These are phyloP conservation scores for Podospora conica DNA, from an alignment of 495 filamentous ascomycete genomes.

Conservation along the genomic window DNA sequence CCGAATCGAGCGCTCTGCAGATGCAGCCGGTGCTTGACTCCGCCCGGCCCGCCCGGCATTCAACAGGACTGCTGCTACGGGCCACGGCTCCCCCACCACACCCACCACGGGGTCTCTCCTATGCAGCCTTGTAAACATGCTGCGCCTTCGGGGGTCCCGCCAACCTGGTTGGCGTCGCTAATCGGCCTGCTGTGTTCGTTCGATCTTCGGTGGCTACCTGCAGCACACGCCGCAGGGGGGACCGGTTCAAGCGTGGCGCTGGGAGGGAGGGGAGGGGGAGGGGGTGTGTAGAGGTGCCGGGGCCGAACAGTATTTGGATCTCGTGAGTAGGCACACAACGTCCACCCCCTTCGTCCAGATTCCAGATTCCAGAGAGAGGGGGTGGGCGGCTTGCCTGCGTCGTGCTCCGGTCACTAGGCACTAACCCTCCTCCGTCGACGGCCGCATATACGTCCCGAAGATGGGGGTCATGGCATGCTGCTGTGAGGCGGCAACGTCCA, in stretches of 20 bases:
- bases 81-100: background rate
- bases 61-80: background rate
- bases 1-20: conserved; percentile 11
- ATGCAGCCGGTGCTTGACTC: conserved; percentile 5
- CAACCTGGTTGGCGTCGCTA: conserved; percentile 10
- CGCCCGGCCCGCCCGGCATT: conserved; percentile 6
- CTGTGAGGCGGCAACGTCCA: background rate
- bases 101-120: background rate
- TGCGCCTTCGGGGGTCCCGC: conserved; percentile 1
- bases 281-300: background rate
- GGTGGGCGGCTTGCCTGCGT: background rate
- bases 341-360: background rate
- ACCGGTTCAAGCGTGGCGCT: background rate
- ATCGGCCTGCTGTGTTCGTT: conserved; percentile 2
- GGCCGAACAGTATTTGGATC: background rate
- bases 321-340: background rate
- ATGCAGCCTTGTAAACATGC: conserved; percentile 1
- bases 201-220: conserved; percentile 12
- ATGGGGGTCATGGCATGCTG: conserved; percentile 2
- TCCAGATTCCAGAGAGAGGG: background rate
- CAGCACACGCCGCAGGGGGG: background rate
- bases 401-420: background rate
- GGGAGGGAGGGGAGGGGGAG: background rate
- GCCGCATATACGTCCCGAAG: conserved; percentile 10
- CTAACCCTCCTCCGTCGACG: background rate